phyloP scores from a whole-genome alignment of 768 basidiomycete species.

The Agrocybe praecox region DNA sequence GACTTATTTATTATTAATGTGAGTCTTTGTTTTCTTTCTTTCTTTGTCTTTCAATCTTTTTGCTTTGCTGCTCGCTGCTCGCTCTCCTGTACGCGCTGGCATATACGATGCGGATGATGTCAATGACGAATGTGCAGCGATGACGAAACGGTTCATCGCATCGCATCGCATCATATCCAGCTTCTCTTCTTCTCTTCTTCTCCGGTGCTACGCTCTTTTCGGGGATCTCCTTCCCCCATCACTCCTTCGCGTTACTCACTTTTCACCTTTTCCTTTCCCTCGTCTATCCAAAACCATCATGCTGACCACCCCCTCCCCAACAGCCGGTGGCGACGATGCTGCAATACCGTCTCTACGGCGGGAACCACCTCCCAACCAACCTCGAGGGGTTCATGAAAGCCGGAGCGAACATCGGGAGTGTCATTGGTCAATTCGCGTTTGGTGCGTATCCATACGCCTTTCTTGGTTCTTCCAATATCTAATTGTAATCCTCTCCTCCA shows the following conservation, averaged over 20 bases:
- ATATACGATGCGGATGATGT: no score
- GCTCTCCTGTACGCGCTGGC: no score
- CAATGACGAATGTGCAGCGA: no score
- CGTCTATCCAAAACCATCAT: no score
- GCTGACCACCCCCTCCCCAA: no score
- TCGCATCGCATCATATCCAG: no score
- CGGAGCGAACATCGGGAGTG: constrained; percentile 61
- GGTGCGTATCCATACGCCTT: constrained; percentile 29
- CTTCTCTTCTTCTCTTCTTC: not conserved
- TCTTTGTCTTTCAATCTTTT: not conserved
- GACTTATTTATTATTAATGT: constrained; percentile 28
- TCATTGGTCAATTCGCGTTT: constrained; percentile 59
- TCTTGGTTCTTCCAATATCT: no score
- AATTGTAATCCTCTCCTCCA: no score
- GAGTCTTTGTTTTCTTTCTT: not conserved
- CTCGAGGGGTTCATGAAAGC: constrained; percentile 61
- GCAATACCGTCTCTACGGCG: constrained; percentile 46
- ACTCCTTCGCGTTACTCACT: no score
- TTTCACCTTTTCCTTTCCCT: no score
- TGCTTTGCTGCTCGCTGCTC: not conserved
- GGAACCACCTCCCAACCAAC: constrained; percentile 43
- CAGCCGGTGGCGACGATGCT: constrained; percentile 27
- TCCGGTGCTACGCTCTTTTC: not conserved
- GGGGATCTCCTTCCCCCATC: no score
- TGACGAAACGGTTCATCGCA: no score